A percentile compares a stretch with the other conserved stretches of the same genome.
Evolutionary conservation across 768 basidiomycete genomes (phyloP).

Genomic region (Rhizopogon rudus): DNA sequence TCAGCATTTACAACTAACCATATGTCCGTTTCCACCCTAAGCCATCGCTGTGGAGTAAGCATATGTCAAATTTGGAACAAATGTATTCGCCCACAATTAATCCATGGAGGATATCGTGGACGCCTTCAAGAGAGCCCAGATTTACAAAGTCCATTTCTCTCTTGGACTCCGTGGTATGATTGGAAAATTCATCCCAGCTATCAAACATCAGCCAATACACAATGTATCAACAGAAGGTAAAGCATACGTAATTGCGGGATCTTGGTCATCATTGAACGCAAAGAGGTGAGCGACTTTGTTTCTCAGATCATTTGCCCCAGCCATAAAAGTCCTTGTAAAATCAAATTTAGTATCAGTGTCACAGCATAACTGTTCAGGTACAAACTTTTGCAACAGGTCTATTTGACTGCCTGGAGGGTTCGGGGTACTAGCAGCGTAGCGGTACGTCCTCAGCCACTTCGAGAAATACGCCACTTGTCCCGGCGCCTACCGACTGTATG

Average conservation of each 20-base stretch:
- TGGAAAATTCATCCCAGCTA: slow-evolving; percentile 27
- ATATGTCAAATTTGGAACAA: neutral
- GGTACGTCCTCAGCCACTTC: slow-evolving; percentile 15
- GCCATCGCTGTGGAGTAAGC: neutral
- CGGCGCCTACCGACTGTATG: neutral
- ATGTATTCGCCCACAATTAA: slow-evolving; percentile 10
- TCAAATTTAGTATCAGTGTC: neutral
- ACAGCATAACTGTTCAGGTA: neutral
- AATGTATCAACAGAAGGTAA: neutral
- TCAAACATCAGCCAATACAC: neutral
- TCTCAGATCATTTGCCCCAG: slow-evolving; percentile 8
- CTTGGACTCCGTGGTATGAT: slow-evolving; percentile 16
- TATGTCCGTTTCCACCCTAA: slow-evolving; percentile 23
- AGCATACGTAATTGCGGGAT: slow-evolving; percentile 10
- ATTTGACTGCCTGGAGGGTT: slow-evolving; percentile 9
- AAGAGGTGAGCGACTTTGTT: slow-evolving; percentile 16
- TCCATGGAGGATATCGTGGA: slow-evolving; percentile 17
- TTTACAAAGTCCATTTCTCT: slow-evolving; percentile 6
- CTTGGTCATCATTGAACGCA: slow-evolving; percentile 10
- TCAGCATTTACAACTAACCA: slow-evolving; percentile 12
- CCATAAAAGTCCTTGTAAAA: slow-evolving; percentile 12
- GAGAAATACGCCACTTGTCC: slow-evolving; percentile 12
- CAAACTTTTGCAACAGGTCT: slow-evolving; percentile 12
- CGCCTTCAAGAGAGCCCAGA: slow-evolving; percentile 16
- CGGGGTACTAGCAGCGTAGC: slow-evolving; percentile 11